These are phyloP conservation scores for Acrodontium crateriforme DNA, from an alignment of 2,329 filamentous ascomycete species.

Conservation along the genomic window DNA sequence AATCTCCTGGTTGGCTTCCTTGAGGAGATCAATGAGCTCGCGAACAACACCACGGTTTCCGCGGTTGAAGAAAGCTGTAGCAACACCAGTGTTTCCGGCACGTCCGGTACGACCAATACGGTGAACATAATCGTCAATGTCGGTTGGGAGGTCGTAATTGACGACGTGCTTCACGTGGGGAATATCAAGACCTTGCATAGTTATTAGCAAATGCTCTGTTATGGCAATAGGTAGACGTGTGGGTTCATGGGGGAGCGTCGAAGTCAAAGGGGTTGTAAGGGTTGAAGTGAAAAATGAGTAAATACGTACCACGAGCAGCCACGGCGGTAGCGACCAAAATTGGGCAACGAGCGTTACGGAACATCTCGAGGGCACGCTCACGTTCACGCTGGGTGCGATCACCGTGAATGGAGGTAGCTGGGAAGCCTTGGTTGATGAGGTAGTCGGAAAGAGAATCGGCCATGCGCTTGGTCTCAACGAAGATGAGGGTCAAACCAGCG, in stretches of 20 bases:
- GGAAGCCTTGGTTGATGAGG: slow-evolving; percentile 96
- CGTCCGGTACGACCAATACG: slow-evolving; percentile 99
- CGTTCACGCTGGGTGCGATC: slow-evolving; percentile 97
- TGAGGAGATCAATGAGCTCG: slow-evolving; percentile 91
- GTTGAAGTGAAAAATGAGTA: neutral
- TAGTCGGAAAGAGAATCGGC: slow-evolving; percentile 96
- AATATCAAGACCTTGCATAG: slow-evolving; percentile 56
- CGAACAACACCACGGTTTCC: slow-evolving; percentile 96
- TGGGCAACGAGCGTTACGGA: slow-evolving; percentile 88
- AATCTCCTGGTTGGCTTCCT: slow-evolving; percentile 97
- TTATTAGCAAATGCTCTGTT: neutral
- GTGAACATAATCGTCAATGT: slow-evolving; percentile 98
- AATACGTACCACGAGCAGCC: slow-evolving; percentile 48
- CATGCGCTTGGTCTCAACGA: slow-evolving; percentile 99
- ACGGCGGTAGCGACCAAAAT: slow-evolving; percentile 96
- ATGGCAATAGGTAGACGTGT: too few species aligned
- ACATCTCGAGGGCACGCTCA: slow-evolving; percentile 94
- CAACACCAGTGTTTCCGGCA: slow-evolving; percentile 97
- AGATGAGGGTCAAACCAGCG: slow-evolving; percentile 82
- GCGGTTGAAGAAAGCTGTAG: slow-evolving; percentile 99
- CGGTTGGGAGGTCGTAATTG: slow-evolving; percentile 98
- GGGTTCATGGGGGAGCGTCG: too few species aligned
- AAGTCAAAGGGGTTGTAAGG: neutral
- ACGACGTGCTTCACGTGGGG: slow-evolving; percentile 94
- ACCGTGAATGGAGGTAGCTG: slow-evolving; percentile 94